Percentiles rank a stretch among this genome's conserved stretches.
Evolutionary conservation across 345 rosid species (phyloP).

Genomic region (Gynandropsis gynandra): DNA sequence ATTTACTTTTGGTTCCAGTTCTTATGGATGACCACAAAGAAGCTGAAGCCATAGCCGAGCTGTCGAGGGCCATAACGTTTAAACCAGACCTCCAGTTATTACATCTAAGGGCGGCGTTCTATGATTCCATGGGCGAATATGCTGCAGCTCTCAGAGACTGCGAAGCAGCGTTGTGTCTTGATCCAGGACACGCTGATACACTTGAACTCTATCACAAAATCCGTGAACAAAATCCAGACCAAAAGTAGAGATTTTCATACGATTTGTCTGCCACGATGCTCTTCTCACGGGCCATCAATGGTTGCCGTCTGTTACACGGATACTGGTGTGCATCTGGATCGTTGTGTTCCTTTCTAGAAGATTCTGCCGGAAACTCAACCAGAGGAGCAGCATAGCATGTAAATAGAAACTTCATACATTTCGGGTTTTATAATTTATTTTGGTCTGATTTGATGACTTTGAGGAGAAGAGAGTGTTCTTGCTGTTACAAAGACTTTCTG

Average conservation of each 20-base stretch:
- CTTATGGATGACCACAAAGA: conserved; percentile 96
- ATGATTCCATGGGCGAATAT: conserved; percentile 68
- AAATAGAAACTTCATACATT: conserved; percentile 34
- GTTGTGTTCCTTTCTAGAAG: conserved; percentile 25
- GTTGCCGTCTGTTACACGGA: conserved; percentile 26
- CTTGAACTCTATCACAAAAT: conserved; percentile 50
- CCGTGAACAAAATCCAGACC: conserved; percentile 32
- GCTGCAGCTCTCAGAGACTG: conserved; percentile 59
- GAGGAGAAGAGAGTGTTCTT: conserved; percentile 18
- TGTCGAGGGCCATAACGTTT: conserved; percentile 66
- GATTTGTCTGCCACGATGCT: not conserved
- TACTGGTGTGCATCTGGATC: conserved; percentile 32
- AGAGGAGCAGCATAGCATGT: conserved; percentile 21
- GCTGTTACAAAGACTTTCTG: conserved; percentile 26
- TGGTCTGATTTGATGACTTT: conserved; percentile 14
- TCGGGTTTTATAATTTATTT: conserved; percentile 19
- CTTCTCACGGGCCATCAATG: conserved; percentile 19
- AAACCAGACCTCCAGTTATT: conserved; percentile 91
- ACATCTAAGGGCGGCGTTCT: conserved; percentile 90
- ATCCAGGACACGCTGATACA: conserved; percentile 56
- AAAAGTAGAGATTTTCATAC: conserved; percentile 14
- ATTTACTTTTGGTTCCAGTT: no score
- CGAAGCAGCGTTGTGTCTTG: conserved; percentile 94
- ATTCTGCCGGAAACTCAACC: conserved; percentile 5
- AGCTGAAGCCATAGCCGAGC: conserved; percentile 80